A percentile compares a stretch with the other conserved stretches of the same genome.
Evolutionary conservation across 2,329 filamentous ascomycete species (phyloP).

Genomic region (Botryotinia convoluta): DNA sequence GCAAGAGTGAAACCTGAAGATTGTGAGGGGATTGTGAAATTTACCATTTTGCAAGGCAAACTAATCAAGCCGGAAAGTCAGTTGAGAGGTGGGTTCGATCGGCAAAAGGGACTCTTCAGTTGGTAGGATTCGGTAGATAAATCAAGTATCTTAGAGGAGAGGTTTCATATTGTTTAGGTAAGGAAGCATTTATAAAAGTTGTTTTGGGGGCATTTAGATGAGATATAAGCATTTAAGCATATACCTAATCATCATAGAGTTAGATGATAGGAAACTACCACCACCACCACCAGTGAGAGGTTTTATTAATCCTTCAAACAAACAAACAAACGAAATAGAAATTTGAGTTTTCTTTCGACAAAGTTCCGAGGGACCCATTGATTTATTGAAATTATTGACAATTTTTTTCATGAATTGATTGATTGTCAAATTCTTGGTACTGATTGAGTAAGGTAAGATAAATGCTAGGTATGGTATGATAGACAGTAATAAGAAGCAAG

Average conservation of each 20-base stretch:
- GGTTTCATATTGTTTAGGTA: not conserved
- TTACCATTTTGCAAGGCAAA: conserved; percentile 89
- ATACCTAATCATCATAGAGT: conserved; percentile 6
- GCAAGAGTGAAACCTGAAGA: conserved; percentile 82
- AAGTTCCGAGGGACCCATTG: not conserved
- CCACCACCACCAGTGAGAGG: not conserved
- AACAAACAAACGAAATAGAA: not conserved
- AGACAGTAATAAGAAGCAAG: not conserved
- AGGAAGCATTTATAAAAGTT: conserved; percentile 36
- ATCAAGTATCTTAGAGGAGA: not conserved
- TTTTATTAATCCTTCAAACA: not conserved
- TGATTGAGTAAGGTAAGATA: not conserved
- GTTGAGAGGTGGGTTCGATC: conserved; percentile 86
- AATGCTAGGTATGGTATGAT: not conserved
- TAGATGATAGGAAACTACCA: not conserved
- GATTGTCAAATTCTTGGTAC: not conserved
- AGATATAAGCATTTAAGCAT: conserved; percentile 1
- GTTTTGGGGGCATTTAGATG: conserved; percentile 26
- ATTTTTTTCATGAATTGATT: not conserved
- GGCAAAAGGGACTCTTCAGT: conserved; percentile 74
- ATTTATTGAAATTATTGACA: not conserved
- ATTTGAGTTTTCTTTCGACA: not conserved
- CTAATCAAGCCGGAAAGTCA: conserved; percentile 86
- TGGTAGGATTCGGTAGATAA: conserved; percentile 57
- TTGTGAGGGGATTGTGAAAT: conserved; percentile 87